A percentile compares a stretch with the other conserved stretches of the same genome.
phyloP scores from a whole-genome alignment of 1,139 yeast species.

The Fermentozyma sake region DNA sequence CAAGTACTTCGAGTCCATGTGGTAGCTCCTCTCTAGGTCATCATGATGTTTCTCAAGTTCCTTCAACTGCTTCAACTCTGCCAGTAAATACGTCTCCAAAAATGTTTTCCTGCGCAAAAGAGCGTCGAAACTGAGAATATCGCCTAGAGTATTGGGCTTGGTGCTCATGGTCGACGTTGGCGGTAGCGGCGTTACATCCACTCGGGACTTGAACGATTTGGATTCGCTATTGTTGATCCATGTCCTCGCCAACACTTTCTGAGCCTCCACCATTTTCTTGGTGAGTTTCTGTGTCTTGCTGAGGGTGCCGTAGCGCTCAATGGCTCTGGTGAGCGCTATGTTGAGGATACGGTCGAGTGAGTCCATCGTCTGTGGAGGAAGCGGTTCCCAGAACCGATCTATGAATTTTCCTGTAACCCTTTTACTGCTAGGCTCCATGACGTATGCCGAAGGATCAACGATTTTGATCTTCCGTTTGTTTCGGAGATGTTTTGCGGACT shows the following conservation, averaged over 20 bases:
- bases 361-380: conserved; percentile 16
- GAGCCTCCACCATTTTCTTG: conserved; percentile 23
- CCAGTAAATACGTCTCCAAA: conserved; percentile 38
- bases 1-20: conserved; percentile 32
- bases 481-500: background rate
- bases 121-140: conserved; percentile 30
- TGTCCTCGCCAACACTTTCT: conserved; percentile 20
- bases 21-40: conserved; percentile 18
- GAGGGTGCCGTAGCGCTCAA: conserved; percentile 27
- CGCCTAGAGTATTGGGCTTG: conserved; percentile 16
- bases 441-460: conserved; percentile 1
- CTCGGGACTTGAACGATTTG: conserved; percentile 29
- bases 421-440: conserved; percentile 13
- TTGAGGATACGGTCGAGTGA: conserved; percentile 28
- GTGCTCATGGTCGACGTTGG: conserved; percentile 17
- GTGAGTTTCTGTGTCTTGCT: too few relatives aligned
- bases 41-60: conserved; percentile 28
- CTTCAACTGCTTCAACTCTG: conserved; percentile 35
- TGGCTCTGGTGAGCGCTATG: conserved; percentile 26
- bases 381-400: conserved; percentile 33
- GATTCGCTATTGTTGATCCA: conserved; percentile 27
- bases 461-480: background rate
- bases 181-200: conserved; percentile 34
- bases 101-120: conserved; percentile 25
- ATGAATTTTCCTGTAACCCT: conserved; percentile 28